phyloP scores from a whole-genome alignment of 164 flowering plant genomes.

The Houttuynia cordata region DNA sequence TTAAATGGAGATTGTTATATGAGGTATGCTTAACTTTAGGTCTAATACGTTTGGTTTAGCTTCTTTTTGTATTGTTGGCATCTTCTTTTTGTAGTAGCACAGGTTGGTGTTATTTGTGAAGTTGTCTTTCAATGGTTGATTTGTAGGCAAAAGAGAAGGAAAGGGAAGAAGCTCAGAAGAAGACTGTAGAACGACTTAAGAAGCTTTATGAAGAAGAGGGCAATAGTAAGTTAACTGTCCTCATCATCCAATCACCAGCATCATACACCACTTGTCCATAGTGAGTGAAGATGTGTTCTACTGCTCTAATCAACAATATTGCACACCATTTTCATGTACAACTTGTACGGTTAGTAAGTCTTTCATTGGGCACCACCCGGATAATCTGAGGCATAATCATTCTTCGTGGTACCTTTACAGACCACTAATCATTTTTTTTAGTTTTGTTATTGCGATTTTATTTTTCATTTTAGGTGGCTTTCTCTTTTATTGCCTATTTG shows the following conservation, averaged over 20 bases:
- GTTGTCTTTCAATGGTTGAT: not conserved
- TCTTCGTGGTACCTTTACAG: too few relatives aligned
- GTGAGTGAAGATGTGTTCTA: not conserved
- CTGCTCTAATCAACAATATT: not conserved
- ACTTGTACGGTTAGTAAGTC: not conserved
- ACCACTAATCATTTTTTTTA: too few relatives aligned
- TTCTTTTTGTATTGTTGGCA: not conserved
- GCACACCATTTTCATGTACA: not conserved
- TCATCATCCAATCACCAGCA: not conserved
- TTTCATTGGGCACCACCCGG: too few relatives aligned
- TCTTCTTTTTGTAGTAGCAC: not conserved
- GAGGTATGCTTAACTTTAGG: slow-evolving; percentile 33
- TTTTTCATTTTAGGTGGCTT: not conserved
- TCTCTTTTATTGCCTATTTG: not conserved
- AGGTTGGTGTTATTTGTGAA: not conserved
- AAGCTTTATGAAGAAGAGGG: slow-evolving; percentile 41
- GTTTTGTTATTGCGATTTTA: too few relatives aligned
- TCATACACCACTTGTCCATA: not conserved
- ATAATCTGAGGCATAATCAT: too few relatives aligned
- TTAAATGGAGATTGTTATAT: slow-evolving; percentile 53
- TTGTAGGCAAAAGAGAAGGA: slow-evolving; percentile 63
- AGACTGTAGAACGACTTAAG: slow-evolving; percentile 37
- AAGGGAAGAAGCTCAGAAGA: slow-evolving; percentile 33
- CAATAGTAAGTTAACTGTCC: slow-evolving; percentile 42
- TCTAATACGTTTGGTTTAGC: not conserved